A percentile compares a stretch with the other conserved stretches of the same genome.
Conservation (phyloP, 2,329 filamentous ascomycete species). For the Alternaria sp. region DNA sequence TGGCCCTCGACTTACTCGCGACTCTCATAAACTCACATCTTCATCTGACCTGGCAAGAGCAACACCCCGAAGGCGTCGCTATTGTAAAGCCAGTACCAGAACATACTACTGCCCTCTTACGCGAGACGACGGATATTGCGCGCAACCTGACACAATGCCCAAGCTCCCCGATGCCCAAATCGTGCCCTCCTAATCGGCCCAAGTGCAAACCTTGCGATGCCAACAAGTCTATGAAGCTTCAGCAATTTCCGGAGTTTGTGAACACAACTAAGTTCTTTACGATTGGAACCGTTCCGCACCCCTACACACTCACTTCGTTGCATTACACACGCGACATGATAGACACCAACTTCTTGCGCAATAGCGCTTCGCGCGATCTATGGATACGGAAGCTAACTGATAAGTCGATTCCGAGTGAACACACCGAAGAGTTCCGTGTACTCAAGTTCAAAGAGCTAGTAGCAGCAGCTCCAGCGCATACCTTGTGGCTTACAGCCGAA, state of each 20-base stretch:
- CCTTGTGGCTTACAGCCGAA: slow-evolving; percentile 84
- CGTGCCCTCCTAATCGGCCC: slow-evolving; percentile 82
- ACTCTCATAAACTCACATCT: slow-evolving; percentile 84
- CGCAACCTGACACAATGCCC: slow-evolving; percentile 79
- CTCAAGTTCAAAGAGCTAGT: slow-evolving; percentile 82
- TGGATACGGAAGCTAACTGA: slow-evolving; percentile 80
- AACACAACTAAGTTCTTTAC: slow-evolving; percentile 79
- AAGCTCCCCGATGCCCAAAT: slow-evolving; percentile 73
- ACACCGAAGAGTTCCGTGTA: slow-evolving; percentile 71
- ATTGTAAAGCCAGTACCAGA: slow-evolving; percentile 81
- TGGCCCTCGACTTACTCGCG: slow-evolving; percentile 72
- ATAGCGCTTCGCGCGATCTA: slow-evolving; percentile 73
- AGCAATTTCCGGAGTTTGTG: slow-evolving; percentile 71
- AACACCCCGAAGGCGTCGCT: slow-evolving; percentile 77
- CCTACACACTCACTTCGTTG: slow-evolving; percentile 80
- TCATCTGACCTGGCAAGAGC: slow-evolving; percentile 83
- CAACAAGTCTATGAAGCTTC: slow-evolving; percentile 70
- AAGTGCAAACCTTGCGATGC: slow-evolving; percentile 76
- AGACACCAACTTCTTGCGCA: slow-evolving; percentile 56
- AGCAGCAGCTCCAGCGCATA: slow-evolving; percentile 69
- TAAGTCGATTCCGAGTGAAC: slow-evolving; percentile 69
- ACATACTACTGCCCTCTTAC: slow-evolving; percentile 76
- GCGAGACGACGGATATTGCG: slow-evolving; percentile 75
- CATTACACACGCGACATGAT: slow-evolving; percentile 62
- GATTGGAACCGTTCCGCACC: slow-evolving; percentile 88